A percentile compares a stretch with the other conserved stretches of the same genome.
phyloP scores from a whole-genome alignment of 148 eudicot genomes.

The Silene uniflora region DNA sequence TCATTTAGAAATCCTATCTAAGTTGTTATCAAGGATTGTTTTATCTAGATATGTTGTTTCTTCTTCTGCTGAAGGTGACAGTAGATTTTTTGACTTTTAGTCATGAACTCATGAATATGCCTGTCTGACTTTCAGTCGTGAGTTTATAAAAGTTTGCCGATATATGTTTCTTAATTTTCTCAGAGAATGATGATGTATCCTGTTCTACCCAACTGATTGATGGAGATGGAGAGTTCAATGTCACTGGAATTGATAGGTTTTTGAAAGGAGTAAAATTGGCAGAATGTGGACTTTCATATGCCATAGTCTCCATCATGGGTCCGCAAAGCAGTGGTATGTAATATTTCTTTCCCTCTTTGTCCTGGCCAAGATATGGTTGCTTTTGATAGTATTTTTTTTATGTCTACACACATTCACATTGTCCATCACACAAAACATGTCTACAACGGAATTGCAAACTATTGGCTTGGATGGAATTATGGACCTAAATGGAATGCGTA shows the following conservation, averaged over 20 bases:
- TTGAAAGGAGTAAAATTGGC: constrained; percentile 74
- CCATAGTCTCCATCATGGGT: constrained; percentile 97
- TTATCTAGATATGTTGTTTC: not conserved
- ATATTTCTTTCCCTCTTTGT: not conserved
- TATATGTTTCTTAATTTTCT: constrained; percentile 18
- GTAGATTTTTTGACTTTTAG: not conserved
- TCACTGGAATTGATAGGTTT: constrained; percentile 60
- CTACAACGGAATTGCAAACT: no score
- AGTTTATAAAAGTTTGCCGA: not conserved
- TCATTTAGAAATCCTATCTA: not conserved
- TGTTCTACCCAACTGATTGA: constrained; percentile 90
- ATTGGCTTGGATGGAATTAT: not conserved
- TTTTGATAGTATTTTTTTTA: not conserved
- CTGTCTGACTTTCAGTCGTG: not conserved
- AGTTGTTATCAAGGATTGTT: not conserved
- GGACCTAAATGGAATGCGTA: not conserved
- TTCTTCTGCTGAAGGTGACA: not conserved
- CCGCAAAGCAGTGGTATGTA: constrained; percentile 97
- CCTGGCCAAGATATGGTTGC: not conserved
- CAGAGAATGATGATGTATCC: constrained; percentile 52
- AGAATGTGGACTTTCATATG: constrained; percentile 96
- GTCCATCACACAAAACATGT: no score
- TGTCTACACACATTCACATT: not conserved
- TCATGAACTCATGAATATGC: not conserved
- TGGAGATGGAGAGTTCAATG: constrained; percentile 88